Percentiles rank a stretch among this genome's conserved stretches.
These are phyloP conservation scores for Cornus kousa DNA, from an alignment of 148 eudicot species.

Conservation along the genomic window DNA sequence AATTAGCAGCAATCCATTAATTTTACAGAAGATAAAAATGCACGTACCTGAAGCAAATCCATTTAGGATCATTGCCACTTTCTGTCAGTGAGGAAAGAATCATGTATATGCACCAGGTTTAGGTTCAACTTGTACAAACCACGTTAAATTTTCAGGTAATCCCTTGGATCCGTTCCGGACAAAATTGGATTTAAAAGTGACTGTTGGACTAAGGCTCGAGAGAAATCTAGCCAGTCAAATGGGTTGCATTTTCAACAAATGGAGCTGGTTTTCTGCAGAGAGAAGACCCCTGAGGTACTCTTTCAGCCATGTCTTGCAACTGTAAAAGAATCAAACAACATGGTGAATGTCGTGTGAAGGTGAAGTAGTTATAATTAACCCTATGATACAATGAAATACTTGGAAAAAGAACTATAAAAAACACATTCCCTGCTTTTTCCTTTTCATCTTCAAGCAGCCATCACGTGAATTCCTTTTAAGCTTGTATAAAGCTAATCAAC, in stretches of 20 bases:
- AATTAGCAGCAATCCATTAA: not conserved
- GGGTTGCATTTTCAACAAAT: slow-evolving; percentile 8
- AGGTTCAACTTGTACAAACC: slow-evolving; percentile 44
- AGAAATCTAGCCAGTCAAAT: slow-evolving; percentile 33
- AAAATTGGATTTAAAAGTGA: slow-evolving; percentile 25
- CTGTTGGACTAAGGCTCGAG: slow-evolving; percentile 20
- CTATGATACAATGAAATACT: not conserved
- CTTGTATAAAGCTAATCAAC: not conserved
- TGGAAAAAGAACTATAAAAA: too few species aligned
- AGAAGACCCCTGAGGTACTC: slow-evolving; percentile 24
- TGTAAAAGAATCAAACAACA: slow-evolving; percentile 13
- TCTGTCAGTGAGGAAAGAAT: slow-evolving; percentile 34
- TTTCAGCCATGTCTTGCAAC: slow-evolving; percentile 56
- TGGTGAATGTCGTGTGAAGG: not conserved
- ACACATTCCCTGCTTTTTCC: too few species aligned
- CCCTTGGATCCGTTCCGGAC: slow-evolving; percentile 20
- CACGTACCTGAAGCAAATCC: slow-evolving; percentile 48
- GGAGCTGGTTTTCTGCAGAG: not conserved
- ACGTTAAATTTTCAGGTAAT: slow-evolving; percentile 3
- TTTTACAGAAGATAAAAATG: not conserved
- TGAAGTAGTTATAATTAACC: not conserved
- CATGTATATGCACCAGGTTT: slow-evolving; percentile 42
- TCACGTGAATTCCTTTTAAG: not conserved
- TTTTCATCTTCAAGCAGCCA: too few species aligned
- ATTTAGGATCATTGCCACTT: slow-evolving; percentile 32